Conservation (phyloP, 108 stramenopile genomes). For the Skeletonema grethae region DNA sequence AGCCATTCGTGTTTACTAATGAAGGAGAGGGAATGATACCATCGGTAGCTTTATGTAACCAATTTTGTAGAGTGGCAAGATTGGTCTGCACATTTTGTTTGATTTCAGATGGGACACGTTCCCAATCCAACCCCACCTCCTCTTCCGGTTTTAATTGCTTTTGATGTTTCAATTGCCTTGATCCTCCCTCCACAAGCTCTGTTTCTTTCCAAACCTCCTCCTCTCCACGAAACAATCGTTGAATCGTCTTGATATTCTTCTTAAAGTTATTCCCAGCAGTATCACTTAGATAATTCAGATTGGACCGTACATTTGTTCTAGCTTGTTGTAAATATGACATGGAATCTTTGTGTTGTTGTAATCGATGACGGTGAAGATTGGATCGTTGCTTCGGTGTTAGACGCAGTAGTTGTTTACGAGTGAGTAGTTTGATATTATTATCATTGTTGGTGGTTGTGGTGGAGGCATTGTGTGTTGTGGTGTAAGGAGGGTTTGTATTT, state of each 20-base stretch:
- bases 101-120: conserved; percentile 28
- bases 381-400: conserved; percentile 31
- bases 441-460: neutral
- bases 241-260: conserved; percentile 31
- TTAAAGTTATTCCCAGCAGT: conserved; percentile 26
- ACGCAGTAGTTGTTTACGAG: conserved; percentile 34
- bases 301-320: conserved; percentile 36
- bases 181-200: neutral
- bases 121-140: conserved; percentile 22
- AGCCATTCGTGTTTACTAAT: neutral
- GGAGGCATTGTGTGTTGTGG: neutral
- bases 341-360: conserved; percentile 7
- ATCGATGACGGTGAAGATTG: conserved; percentile 3
- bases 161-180: neutral
- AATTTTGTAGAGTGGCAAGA: conserved; percentile 20
- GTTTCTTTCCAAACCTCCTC: conserved; percentile 35
- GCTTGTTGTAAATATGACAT: conserved; percentile 18
- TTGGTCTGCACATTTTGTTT: conserved; percentile 27
- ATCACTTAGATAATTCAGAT: conserved; percentile 23
- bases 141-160: neutral
- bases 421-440: conserved; percentile 9
- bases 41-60: conserved; percentile 29
- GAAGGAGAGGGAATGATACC: conserved; percentile 33
- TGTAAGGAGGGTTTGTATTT: conserved; percentile 11
- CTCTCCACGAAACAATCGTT: conserved; percentile 28